Conservation (phyloP, 2,329 filamentous ascomycete species). For the Trichoderma sp. region DNA sequence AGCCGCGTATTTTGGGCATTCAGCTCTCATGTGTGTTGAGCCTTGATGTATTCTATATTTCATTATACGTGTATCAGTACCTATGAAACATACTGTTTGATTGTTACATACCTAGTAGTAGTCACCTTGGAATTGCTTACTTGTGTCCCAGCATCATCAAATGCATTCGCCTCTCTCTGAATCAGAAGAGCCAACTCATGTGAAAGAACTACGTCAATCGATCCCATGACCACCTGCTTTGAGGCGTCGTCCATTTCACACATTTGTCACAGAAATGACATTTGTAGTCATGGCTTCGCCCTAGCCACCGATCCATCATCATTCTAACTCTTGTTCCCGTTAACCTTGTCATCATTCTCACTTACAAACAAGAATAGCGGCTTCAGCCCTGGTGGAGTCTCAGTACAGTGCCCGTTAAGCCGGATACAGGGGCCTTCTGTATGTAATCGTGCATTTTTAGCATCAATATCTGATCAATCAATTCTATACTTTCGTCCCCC, state of each 20-base stretch:
- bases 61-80: background rate
- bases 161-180: background rate
- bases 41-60: conserved; percentile 31
- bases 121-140: background rate
- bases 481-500: conserved; percentile 31
- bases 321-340: background rate
- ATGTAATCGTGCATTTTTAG: background rate
- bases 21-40: conserved; percentile 74
- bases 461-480: background rate
- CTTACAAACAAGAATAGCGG: background rate
- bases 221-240: background rate
- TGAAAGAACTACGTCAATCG: background rate
- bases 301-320: background rate
- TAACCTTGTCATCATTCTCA: background rate
- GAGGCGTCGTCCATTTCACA: background rate
- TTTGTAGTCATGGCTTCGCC: background rate
- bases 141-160: background rate
- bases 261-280: background rate
- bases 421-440: background rate
- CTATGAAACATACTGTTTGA: background rate
- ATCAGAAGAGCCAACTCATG: background rate
- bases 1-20: conserved; percentile 70
- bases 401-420: background rate
- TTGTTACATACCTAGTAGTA: background rate
- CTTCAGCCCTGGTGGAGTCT: background rate